Evolutionary conservation across 495 filamentous ascomycete genomes (phyloP).

Genomic region (Letharia columbiana): DNA sequence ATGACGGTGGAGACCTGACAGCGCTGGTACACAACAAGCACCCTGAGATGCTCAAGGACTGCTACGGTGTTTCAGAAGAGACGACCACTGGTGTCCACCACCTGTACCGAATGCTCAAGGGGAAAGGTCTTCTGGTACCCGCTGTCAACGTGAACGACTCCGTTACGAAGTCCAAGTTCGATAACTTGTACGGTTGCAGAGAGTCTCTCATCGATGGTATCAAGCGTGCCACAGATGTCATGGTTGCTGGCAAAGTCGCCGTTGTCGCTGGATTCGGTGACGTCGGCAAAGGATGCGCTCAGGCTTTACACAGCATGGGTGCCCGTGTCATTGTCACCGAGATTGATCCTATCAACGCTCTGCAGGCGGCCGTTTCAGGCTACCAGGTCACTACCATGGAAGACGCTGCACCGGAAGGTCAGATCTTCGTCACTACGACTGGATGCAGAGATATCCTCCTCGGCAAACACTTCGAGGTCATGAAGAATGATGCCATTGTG

Average conservation of each 20-base stretch:
- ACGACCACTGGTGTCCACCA: slow-evolving; percentile 99
- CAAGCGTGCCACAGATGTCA: slow-evolving; percentile 99
- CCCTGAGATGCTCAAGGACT: slow-evolving; percentile 92
- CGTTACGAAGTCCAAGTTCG: slow-evolving; percentile 99
- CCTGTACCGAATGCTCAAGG: slow-evolving; percentile 96
- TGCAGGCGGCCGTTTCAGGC: slow-evolving; percentile 95
- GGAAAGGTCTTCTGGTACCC: slow-evolving; percentile 78
- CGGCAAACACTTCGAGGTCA: slow-evolving; percentile 86
- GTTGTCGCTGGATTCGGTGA: slow-evolving; percentile 98
- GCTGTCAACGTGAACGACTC: slow-evolving; percentile 99
- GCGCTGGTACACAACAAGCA: slow-evolving; percentile 95
- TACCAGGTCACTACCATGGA: slow-evolving; percentile 98
- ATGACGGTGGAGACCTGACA: slow-evolving; percentile 97
- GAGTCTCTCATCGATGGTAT: slow-evolving; percentile 98
- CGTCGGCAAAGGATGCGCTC: slow-evolving; percentile 96
- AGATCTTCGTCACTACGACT: slow-evolving; percentile 99
- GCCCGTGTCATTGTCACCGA: slow-evolving; percentile 95
- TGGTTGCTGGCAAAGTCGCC: slow-evolving; percentile 98
- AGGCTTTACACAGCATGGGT: slow-evolving; percentile 93
- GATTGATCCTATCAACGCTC: slow-evolving; percentile 98
- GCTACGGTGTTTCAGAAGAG: slow-evolving; percentile 98
- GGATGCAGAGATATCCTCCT: slow-evolving; percentile 97
- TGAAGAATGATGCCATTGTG: slow-evolving; percentile 98
- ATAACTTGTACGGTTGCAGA: slow-evolving; percentile 99
- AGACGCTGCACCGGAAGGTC: slow-evolving; percentile 73